Conservation (phyloP, 495 filamentous ascomycete species). For the Cairneyella variabilis region DNA sequence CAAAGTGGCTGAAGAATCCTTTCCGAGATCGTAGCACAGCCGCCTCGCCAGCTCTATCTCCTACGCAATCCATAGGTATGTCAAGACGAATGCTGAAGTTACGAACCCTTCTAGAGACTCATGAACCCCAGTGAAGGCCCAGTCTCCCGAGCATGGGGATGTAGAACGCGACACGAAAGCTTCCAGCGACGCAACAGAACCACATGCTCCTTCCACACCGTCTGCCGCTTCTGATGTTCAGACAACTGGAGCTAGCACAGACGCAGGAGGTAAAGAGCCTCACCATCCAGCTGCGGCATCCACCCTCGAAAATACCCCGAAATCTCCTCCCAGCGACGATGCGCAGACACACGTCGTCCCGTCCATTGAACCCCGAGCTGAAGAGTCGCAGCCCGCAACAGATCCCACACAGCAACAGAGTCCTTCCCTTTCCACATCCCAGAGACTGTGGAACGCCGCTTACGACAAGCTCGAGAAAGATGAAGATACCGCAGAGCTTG, state of each 20-base stretch:
- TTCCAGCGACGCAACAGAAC: neutral
- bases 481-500: neutral
- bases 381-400: neutral
- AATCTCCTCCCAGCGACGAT: neutral
- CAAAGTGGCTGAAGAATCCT: no score
- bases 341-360: neutral
- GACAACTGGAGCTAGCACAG: neutral
- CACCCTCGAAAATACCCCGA: neutral
- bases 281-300: neutral
- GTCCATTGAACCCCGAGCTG: neutral
- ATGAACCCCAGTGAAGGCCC: no score
- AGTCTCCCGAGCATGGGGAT: no score
- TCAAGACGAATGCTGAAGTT: no score
- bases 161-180: neutral
- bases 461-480: neutral
- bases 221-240: neutral
- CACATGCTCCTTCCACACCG: neutral
- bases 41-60: no score
- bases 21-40: no score
- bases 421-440: neutral
- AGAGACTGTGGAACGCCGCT: slow-evolving; percentile 1
- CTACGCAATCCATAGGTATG: no score
- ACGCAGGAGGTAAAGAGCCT: neutral
- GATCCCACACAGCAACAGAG: neutral
- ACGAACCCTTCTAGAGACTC: no score